Base-by-base conservation (phyloP, 106 monocot genomes). In the Alisma plantagoaquatica region DNA sequence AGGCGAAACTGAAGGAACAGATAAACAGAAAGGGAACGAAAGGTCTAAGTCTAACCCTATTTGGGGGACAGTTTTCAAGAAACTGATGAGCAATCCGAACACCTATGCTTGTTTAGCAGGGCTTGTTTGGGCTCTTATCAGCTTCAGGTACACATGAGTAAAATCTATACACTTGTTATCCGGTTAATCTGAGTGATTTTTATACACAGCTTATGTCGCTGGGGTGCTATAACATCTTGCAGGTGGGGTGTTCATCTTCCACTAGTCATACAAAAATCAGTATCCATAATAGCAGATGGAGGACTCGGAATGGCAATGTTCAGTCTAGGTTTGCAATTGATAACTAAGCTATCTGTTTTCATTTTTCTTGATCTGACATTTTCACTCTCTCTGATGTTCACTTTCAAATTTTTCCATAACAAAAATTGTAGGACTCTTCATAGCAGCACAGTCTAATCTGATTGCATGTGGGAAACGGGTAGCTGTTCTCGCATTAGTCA, bases 281-380 rank as follows among this genome's bases (percentile, higher is more conserved):
- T 91, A 69, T 46, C 69, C 25, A 75, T 83, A 53, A 33, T 90
- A 54, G 63, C 91, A 42, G 70, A 85, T 54, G 91, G 81, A 7
- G 91, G 91, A 12, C 77, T 85, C 61, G 84, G 91, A 31, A 85
- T 85, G 91, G 84, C 78, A 10, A 81, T 85, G 81, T 85, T 91
- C 60, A 91, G 91, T 62, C 33, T 91, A 78, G 91, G 91, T 91
- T 59, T 3, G 23, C 16, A 10, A 8, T 56, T 6, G 17, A 16
- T 29, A 52, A 62, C 43, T 7, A 23, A 2, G 12, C 41, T 58
- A 65, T 5, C 7, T 43, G 25, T 29, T 25, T 38, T 38, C 35
- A 14, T 7, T 38, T 6, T 7, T 14, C 6, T 38, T 7, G 6
- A 38, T 14, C 6, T 6, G 35, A 7, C 9, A 6, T 38, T 38